Base-by-base conservation (phyloP, 1,284 basidiomycete species). In the Ustilago trichophora region DNA sequence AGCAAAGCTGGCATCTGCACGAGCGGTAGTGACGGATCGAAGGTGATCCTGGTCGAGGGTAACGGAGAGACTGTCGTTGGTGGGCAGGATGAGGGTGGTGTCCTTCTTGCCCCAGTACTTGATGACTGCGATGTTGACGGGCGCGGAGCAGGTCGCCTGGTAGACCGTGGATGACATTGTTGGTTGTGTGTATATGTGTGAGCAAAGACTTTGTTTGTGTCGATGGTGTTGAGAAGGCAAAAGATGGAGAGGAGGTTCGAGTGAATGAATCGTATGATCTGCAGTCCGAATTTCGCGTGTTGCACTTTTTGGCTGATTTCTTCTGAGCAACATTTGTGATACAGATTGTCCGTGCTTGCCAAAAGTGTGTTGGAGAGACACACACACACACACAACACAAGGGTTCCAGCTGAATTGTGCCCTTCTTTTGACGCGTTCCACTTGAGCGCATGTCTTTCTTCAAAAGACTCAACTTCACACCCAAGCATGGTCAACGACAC, bases 21-120 rank as follows among this genome's bases (percentile, higher is more conserved):
- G 88, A 12, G 93, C 92, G 0, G 93, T 93, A 4, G 95, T 99
- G 8, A 93, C 95, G 1, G 92, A 92, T 55, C 92, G 87, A 21
- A 99, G 87, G 77, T 98, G 91, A 83, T 97, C 93, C 83, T 98
- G 96, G 80, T 91, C 91, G 56, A 98, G 89, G 3, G 96, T 98
- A 43, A 98, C 92, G 3, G 93, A 97, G 25, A 99, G 88, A 19
- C 95, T 98, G 6, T 93, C 93, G 84, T 99, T 99, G 72, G 94
- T 98, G 25, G 95, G 95, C 50, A 99, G 86, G 80, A 98, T 97
- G 69, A 98, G 88, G 73, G 89, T 88, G 9, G 92, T 94, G 83
- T 98, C 91, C 70, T 94, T 90, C 84, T 99, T 99, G 72, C 95
- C 95, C 95, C 95, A 99, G 69, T 81, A 76, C 65, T 97, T 97